Base-by-base conservation (phyloP, 208 protist genomes). In the Angomonas deanei region DNA sequence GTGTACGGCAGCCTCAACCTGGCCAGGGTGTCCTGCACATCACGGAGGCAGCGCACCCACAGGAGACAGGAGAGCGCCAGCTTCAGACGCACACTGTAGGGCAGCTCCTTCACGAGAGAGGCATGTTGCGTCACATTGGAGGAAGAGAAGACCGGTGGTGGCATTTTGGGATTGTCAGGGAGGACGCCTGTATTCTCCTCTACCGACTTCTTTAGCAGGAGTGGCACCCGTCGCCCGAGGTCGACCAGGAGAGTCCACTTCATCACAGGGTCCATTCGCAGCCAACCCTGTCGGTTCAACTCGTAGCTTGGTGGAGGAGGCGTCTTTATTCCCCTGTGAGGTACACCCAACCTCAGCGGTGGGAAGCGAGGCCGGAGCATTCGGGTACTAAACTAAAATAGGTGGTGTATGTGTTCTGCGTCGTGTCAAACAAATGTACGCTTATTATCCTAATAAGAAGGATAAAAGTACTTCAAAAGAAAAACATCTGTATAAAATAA, bases 231-330 rank as follows among this genome's bases (percentile, higher is more conserved):
- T 4, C 85, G 74, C 1, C 74, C 85, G 21, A 88, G 60, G 55
- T 92, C 85, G 1, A 88, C 72, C 38, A 92, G 70, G 19, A 61
- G 68, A 0, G 85, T 92, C 85, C 81, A 88, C 42, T 86, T 86
- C 68, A 78, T 70, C 1, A 92, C 82, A 0, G 85, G 85, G 50
- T 92, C 60, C 56, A 88, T 71, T 15, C 70, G 68, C 56, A 86
- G 66, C 85, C 85, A 92, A 32, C 46, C 21, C 8, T 74, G 61
- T 23, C 70, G 68, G n/a, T 72, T 66, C 15, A 84, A n/a, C n/a
- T n/a, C n/a, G 69, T 28, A 62, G n/a, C n/a, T n/a, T n/a, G n/a
- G n/a, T n/a, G n/a, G n/a, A n/a, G n/a, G n/a, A n/a, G n/a, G n/a
- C n/a, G n/a, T n/a, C n/a, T n/a, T n/a, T n/a, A n/a, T n/a, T n/a